Percentiles rank a stretch among this genome's conserved stretches.
Conservation (phyloP, 352 stramenopile species). For the Pythium phragmiticola region DNA sequence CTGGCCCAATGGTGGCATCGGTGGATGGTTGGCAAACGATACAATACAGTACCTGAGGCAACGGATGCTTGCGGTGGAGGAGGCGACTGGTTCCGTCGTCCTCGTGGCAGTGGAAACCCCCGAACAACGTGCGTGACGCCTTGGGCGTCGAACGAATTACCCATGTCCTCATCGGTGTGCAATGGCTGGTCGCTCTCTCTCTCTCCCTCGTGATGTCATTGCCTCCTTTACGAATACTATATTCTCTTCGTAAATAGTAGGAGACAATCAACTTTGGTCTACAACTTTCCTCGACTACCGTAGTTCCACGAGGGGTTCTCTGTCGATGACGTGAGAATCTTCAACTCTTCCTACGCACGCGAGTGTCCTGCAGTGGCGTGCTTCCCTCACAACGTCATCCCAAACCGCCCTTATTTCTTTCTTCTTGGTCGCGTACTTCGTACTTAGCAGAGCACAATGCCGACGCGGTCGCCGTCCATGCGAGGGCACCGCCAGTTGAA, state of each 20-base stretch:
- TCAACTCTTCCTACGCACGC: not conserved
- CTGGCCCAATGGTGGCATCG: no score
- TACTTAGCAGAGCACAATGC: constrained; percentile 40
- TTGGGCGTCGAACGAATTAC: not conserved
- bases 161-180: not conserved
- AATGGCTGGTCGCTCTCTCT: no score
- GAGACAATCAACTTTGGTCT: not conserved
- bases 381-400: not conserved
- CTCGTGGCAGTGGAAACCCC: no score
- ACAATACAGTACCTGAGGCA: no score
- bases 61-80: no score
- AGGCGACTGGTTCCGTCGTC: no score
- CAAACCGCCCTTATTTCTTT: no score
- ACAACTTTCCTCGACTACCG: not conserved
- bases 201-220: no score
- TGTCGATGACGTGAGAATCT: not conserved
- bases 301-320: not conserved
- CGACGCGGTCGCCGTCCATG: constrained; percentile 46
- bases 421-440: not conserved
- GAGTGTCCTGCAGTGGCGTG: not conserved
- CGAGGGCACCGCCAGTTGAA: constrained; percentile 68
- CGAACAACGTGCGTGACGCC: not conserved
- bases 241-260: no score
- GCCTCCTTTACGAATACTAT: no score
- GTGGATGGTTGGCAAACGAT: no score